Evolutionary conservation across 768 basidiomycete species (phyloP), one percentile per base, ranked within the genome.

Genomic region (Astraeus odoratus): DNA sequence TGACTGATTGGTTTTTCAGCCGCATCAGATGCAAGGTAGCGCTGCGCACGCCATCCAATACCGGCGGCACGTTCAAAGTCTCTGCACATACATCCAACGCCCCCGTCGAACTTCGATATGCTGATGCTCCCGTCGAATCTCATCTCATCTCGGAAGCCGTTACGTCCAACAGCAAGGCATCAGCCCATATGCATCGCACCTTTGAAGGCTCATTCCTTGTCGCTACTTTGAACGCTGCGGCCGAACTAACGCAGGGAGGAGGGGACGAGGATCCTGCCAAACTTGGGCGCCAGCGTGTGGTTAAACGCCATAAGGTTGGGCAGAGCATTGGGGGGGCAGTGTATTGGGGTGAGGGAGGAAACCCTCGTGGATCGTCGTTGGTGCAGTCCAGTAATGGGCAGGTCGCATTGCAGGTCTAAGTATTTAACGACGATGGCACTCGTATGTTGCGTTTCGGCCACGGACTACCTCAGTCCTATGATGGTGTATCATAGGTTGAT

Each of bases 141-240:
- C 24, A 36, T n/a, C 65, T 76, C n/a, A 30, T 39, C 0, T 56
- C 69, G n/a, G 47, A 53, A 3, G 66, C 34, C 20, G 39, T 20
- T 8, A 68, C 72, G 12, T 64, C 69, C 4, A 74, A 75, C 33
- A 24, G 46, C 0, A 38, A 42, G 0, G 67, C 57, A 5, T 35
- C 20, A 8, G 58, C 64, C 1, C 29, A 12, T 26, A 58, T 73
- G 42, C 66, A 67, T 8, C 41, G 54, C 3, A 58, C 68, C 13
- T 75, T 56, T 42, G 72, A 76, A 42, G 74, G 74, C 31, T 42
- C 43, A 16, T 73, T 68, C 50, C 51, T 49, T 5, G 48, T 69
- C 20, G 12, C 36, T 29, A 65, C 70, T 29, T 58, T 58, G 7
- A 63, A 63, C 1, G 3, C 19, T 0, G 35, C 31, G 1, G 27